Evolutionary conservation across 805 yeast species (phyloP), one percentile per base, ranked within the genome.

Genomic region (Peterozyma xylosa): DNA sequence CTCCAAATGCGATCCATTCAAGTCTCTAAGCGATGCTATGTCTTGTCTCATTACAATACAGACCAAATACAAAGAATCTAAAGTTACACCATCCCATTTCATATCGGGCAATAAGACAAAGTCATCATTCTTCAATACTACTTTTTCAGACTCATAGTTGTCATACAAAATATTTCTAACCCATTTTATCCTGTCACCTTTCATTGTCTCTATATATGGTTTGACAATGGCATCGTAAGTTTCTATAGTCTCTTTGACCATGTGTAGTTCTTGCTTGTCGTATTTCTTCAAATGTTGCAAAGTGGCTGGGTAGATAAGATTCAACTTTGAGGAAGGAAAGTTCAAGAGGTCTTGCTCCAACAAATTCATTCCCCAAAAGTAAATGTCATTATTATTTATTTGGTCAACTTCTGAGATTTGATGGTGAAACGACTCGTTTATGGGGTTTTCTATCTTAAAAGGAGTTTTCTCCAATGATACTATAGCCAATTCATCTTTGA

Each of bases 51-150:
- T 75, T 3, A 83, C 90, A 47, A 91, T 81, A 9, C 86, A 84
- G 42, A 86, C 81, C 51, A 91, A 64, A 58, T 93, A 89, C 44
- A 93, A 64, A 3, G 91, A 62, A 21, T 79, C 86, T 57, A 82
- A 51, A 29, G 78, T 78, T 41, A 71, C 65, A 3, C 85, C 80
- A 58, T 91, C 96, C 99, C 99, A 93, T 59, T 90, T 90, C 95
- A 91, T 86, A 62, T 91, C 97, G 0, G 98, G 98, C 36, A 90
- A 68, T 38, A 93, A 63, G 5, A 89, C 78, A 55, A 86, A 87
- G 16, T 76, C 75, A 30, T 78, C 74, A 49, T 87, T 83, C 41
- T 82, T 79, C 52, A 70, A 73, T 2, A 89, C 70, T n/a, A 91
- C 78, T 16, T 87, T 65, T 32, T 90, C 97, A 0, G 87, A 73